Conservation (phyloP, 768 basidiomycete species). For the Russula earlei region DNA sequence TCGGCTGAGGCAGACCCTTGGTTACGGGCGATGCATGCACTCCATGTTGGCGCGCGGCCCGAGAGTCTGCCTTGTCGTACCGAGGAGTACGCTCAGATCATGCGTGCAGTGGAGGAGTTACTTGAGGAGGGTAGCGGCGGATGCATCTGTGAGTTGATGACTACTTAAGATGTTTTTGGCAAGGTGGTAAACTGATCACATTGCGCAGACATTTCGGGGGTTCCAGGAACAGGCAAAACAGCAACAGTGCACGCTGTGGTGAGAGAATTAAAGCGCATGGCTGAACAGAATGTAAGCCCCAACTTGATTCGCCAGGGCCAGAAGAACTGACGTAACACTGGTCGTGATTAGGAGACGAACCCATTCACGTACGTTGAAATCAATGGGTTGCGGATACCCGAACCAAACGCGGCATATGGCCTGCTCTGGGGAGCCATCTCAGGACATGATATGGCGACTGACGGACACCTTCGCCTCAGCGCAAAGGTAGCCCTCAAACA, state of each 20-base stretch:
- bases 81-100: slow-evolving; percentile 68
- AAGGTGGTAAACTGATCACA: neutral
- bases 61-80: slow-evolving; percentile 85
- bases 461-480: slow-evolving; percentile 56
- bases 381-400: slow-evolving; percentile 89
- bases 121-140: slow-evolving; percentile 91
- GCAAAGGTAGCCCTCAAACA: slow-evolving; percentile 77
- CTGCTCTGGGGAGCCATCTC: slow-evolving; percentile 91
- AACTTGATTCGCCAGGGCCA: neutral
- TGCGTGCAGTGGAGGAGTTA: slow-evolving; percentile 70
- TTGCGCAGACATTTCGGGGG: slow-evolving; percentile 82
- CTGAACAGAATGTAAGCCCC: slow-evolving; percentile 57
- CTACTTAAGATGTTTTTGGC: neutral
- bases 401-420: slow-evolving; percentile 86
- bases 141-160: slow-evolving; percentile 69
- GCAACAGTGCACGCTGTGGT: slow-evolving; percentile 94
- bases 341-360: slow-evolving; percentile 61
- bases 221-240: slow-evolving; percentile 98
- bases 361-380: slow-evolving; percentile 97
- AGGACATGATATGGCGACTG: slow-evolving; percentile 55
- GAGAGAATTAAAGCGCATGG: slow-evolving; percentile 82
- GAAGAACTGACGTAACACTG: neutral
- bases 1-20: slow-evolving; percentile 63
- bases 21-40: slow-evolving; percentile 77
- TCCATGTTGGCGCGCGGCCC: slow-evolving; percentile 91